phyloP scores from a whole-genome alignment of 768 basidiomycete genomes.

The Leccinum sublutescens region DNA sequence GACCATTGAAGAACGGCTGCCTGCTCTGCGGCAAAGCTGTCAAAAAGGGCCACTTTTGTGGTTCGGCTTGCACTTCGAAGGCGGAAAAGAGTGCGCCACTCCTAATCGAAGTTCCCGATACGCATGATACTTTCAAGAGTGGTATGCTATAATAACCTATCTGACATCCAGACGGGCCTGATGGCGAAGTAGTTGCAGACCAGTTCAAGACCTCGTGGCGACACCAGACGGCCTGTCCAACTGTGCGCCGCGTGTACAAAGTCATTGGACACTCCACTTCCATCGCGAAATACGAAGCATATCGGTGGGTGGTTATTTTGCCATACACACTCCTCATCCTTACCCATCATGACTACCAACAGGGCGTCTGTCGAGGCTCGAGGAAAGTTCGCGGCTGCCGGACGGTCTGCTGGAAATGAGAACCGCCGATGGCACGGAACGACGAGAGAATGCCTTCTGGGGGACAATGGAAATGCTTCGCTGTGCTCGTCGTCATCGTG shows the following conservation, averaged over 20 bases:
- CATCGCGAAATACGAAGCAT: constrained; percentile 56
- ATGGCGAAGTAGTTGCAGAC: constrained; percentile 46
- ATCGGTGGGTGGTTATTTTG: constrained; percentile 42
- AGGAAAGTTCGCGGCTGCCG: constrained; percentile 54
- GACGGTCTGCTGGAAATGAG: constrained; percentile 64
- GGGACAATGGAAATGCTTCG: constrained; percentile 56
- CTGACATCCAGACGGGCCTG: not conserved
- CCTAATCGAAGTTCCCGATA: constrained; percentile 57
- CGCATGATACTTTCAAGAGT: constrained; percentile 62
- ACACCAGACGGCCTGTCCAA: constrained; percentile 55
- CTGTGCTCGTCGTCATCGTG: constrained; percentile 55
- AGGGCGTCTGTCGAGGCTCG: constrained; percentile 57
- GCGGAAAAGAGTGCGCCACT: constrained; percentile 54
- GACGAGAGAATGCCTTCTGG: constrained; percentile 59
- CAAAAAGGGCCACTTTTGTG: constrained; percentile 66
- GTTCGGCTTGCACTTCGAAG: constrained; percentile 51
- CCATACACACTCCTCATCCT: not conserved
- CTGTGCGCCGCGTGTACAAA: constrained; percentile 63
- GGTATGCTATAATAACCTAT: constrained; percentile 39
- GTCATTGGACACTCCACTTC: constrained; percentile 50
- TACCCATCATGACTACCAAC: not conserved
- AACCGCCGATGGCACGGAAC: constrained; percentile 79
- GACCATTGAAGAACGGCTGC: constrained; percentile 45
- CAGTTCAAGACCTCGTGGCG: constrained; percentile 73
- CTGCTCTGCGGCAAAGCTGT: constrained; percentile 57